Evolutionary conservation across 192 early-diverging fungal genomes (phyloP), one percentile per base, ranked within the genome.

Genomic region (Allomyces arbusculus): DNA sequence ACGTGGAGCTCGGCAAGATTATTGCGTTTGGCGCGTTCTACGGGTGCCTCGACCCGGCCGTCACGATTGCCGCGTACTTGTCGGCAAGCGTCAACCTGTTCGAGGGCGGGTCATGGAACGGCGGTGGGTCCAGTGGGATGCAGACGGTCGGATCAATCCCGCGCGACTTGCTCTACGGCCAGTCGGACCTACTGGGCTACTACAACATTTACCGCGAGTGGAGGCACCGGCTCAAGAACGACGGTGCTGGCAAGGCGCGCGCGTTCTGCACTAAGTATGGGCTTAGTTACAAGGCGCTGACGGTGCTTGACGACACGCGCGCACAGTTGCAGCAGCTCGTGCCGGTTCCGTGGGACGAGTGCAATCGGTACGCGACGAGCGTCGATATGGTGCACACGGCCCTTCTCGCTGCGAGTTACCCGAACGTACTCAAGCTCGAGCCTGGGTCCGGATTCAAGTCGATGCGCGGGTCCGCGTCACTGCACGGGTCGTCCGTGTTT

Each of bases 1-100:
- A 94, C 71, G 65, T 89, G 44, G 75, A 86, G 19, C 71, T 94
- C 24, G 87, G 87, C 75, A 90, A 90, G 69, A 86, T 87, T 76
- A 69, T 90, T 11, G 69, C 94, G 23, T 79, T 84, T 63, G 90
- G 84, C 9, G 81, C 88, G 0, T 74, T 87, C 16, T 85, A 90
- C 68, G 76, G 85, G 43, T 86, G 83, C 16, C 64, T 89, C 2
- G 89, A 92, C 40, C 85, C 86, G 0, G 77, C 86, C 4, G 63
- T 93, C 23, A 81, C 83, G 1, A 72, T 93, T 23, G 84, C 84
- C 1, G 79, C 77, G 0, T 68, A 72, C 20, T 68, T 87, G 55
- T 72, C 67, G 75, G 75, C 50, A 65, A 65, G 24, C 76, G 75
- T 16, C 75, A 75, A 70, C 40, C 76, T 20, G 71, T 75, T 69